Percentiles rank a stretch among this genome's conserved stretches.
These are phyloP conservation scores for Fennellomyces sp. DNA, from an alignment of 371 early-diverging fungal species.

Conservation along the genomic window DNA sequence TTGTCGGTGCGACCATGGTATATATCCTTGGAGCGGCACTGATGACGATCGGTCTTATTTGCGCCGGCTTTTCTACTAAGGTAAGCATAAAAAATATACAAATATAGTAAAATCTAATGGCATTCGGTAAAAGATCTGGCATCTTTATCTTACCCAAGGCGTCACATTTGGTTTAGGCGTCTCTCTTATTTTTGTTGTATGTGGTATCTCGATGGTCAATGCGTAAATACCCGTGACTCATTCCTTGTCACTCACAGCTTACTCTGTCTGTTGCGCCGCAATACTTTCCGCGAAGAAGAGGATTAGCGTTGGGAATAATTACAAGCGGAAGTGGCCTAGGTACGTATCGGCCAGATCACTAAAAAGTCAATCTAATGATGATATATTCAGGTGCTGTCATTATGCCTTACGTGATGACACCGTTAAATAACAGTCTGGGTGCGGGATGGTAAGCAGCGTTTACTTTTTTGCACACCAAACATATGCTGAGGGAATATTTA, in stretches of 20 bases:
- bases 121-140: conserved; percentile 38
- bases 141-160: conserved; percentile 63
- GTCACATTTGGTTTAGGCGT: neutral
- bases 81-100: neutral
- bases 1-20: conserved; percentile 17
- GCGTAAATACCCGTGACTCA: no score
- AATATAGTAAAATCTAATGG: neutral
- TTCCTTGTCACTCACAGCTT: conserved; percentile 1
- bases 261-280: conserved; percentile 54
- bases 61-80: conserved; percentile 29
- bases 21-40: conserved; percentile 19
- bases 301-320: conserved; percentile 67
- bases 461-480: no score
- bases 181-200: neutral
- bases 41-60: conserved; percentile 18
- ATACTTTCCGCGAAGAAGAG: conserved; percentile 65
- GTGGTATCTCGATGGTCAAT: neutral
- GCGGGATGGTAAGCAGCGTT: conserved; percentile 71
- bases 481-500: conserved; percentile 60
- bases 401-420: conserved; percentile 16
- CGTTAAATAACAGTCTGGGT: neutral
- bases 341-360: no score
- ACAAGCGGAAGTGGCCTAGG: conserved; percentile 28
- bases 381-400: no score
- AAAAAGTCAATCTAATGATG: no score